Evolutionary conservation across 225 moss, liverwort and hornwort genomes (phyloP), one percentile per base, ranked within the genome.

Genomic region (Climacium dendroides): DNA sequence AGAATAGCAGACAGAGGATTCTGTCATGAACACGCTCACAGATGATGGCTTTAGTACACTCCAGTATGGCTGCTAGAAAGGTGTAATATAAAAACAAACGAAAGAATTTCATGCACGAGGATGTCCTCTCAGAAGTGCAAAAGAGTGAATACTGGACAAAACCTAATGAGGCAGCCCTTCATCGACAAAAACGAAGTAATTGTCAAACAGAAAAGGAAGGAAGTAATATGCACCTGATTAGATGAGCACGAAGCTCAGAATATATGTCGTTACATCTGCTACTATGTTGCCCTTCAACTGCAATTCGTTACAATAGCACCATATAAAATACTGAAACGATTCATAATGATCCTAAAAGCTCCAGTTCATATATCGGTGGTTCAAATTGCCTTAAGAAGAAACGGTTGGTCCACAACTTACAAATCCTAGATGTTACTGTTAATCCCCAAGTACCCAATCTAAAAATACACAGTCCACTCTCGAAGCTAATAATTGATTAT

Each of bases 201-300:
- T 57, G 78, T 39, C 55, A 57, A 57, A 37, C 25, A 57, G 37
- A 78, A 78, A 57, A 15, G 35, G 5, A 50, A 75, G 54, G 4
- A 25, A 48, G 28, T 23, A 45, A 72, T 41, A 85, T 69, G 58
- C 89, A 94, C 94, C 92, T 91, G 90, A 92, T 91, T 70, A 94
- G 63, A 80, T 91, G 82, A 37, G 45, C 89, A 71, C 94, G 94
- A 90, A 94, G 91, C 86, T 89, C 78, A 78, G 86, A 81, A 85
- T 91, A 89, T 25, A 90, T 86, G 45, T 91, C 81, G 43, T 34
- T 89, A 82, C 94, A 94, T 90, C 62, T 87, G 90, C 58, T 90
- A 69, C 85, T 88, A 64, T 90, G 70, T 76, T 88, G 89, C 34
- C 89, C 86, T 91, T 59, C 65, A 84, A 53, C 92, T 94, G 94